Evolutionary conservation across 768 basidiomycete genomes (phyloP), one percentile per base, ranked within the genome.

Genomic region (Lanmaoa rubissima): DNA sequence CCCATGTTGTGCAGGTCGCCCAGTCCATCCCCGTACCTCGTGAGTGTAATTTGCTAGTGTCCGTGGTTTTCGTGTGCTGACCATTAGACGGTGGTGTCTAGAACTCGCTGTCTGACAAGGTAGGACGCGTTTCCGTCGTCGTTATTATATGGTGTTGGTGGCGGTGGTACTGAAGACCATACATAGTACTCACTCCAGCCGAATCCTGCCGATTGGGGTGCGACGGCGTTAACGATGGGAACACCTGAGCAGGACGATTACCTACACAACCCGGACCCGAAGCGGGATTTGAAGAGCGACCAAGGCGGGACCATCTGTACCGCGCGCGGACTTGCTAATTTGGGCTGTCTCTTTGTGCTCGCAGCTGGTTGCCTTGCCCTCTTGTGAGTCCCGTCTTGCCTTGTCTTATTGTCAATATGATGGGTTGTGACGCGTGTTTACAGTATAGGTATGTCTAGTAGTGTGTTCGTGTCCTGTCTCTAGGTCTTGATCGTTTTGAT

Each of bases 341-440:
- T 87, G 4, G 83, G 88, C 0, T 90, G 86, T 65, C 75, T 92
- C 14, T 68, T 81, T 52, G 54, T 88, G 46, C 77, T 92, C n/a
- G 76, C 70, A 5, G 53, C 71, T 1, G 78, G 75, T 4, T 73
- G 76, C 43, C 26, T 84, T n/a, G 74, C 73, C 59, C 74, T 85
- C 40, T 87, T 88, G 84, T 86, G 62, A 62, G 85, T 80, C 13
- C 13, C 28, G 28, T 28, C 28, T 10, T 36, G 3, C 24, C 24
- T 44, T 40, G 14, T 44, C 34, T 19, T 36, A 2, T 11, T 28
- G 4, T 43, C 7, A 19, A 12, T 16, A 17, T 2, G 12, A 11
- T 39, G 13, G n/a, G 5, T 42, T 10, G 17, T 61, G 48, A 55
- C 35, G 31, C 31, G 21, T 12, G 35, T 49, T 47, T 44, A 5